These are phyloP conservation scores for Syncephalastrum racemosum DNA, from an alignment of 371 early-diverging fungal species.

Conservation along the genomic window DNA sequence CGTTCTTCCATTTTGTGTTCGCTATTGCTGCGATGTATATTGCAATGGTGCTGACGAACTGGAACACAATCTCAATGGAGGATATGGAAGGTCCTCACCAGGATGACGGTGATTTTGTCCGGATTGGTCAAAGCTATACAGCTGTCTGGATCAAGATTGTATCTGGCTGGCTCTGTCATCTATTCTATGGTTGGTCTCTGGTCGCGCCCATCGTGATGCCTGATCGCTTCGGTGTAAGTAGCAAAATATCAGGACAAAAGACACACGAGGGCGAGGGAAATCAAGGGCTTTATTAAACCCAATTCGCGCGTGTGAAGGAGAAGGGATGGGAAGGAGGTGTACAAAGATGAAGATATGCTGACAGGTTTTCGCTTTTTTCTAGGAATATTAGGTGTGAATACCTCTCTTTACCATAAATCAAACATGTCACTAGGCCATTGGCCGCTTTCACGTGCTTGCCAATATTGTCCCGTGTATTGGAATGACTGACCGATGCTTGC, in stretches of 20 bases:
- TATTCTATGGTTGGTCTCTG: conserved; percentile 88
- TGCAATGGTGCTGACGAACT: conserved; percentile 93
- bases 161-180: conserved; percentile 85
- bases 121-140: conserved; percentile 86
- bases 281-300: no score
- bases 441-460: conserved; percentile 63
- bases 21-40: conserved; percentile 92
- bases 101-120: conserved; percentile 52
- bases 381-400: not conserved
- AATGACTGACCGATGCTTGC: conserved; percentile 55
- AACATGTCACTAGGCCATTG: conserved; percentile 37
- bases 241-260: no score
- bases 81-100: conserved; percentile 18
- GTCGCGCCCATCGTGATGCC: conserved; percentile 87
- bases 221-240: conserved; percentile 66
- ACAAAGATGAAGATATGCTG: no score
- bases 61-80: conserved; percentile 56
- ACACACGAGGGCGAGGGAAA: no score
- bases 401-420: conserved; percentile 37
- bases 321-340: no score
- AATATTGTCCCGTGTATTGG: conserved; percentile 82
- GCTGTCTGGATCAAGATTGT: conserved; percentile 97
- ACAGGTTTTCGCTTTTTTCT: no score
- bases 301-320: no score
- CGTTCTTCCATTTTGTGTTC: conserved; percentile 96